Percentiles rank a stretch among this genome's conserved stretches.
These are phyloP conservation scores for Phytophthora kernoviae DNA, from an alignment of 352 stramenopile species.

Conservation along the genomic window DNA sequence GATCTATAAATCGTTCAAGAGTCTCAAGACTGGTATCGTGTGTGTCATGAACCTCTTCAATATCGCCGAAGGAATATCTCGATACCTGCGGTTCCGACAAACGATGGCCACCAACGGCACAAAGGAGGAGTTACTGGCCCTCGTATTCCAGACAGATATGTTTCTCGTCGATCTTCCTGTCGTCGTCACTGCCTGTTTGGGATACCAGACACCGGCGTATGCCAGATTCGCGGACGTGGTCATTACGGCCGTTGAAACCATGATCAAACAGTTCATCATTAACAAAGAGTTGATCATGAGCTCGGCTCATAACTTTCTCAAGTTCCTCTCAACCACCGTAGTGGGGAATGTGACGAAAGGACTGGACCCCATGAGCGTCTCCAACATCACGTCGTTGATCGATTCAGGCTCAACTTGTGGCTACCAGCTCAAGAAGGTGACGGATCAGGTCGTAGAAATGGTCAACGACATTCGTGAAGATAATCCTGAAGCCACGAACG, in stretches of 20 bases:
- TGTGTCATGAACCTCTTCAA: constrained; percentile 60
- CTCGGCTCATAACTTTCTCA: constrained; percentile 37
- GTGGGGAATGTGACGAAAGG: constrained; percentile 22
- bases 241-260: constrained; percentile 32
- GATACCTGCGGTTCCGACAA: constrained; percentile 46
- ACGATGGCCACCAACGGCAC: constrained; percentile 45
- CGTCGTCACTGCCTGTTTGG: constrained; percentile 54
- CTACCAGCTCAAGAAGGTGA: constrained; percentile 45
- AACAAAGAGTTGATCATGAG: constrained; percentile 49
- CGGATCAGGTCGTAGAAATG: constrained; percentile 46
- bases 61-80: constrained; percentile 48
- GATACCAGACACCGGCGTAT: constrained; percentile 26
- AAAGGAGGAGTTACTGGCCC: constrained; percentile 47
- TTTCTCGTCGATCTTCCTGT: constrained; percentile 59
- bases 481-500: constrained; percentile 23
- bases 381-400: constrained; percentile 44
- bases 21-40: constrained; percentile 43
- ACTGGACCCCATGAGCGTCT: constrained; percentile 28
- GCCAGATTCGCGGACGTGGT: constrained; percentile 41
- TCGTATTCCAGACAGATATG: constrained; percentile 62
- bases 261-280: constrained; percentile 45
- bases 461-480: constrained; percentile 47
- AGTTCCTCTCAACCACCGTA: constrained; percentile 30
- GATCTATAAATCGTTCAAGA: constrained; percentile 47
- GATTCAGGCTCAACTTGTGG: constrained; percentile 44